These are phyloP conservation scores for Agrocybe chaxingu DNA, from an alignment of 768 basidiomycete species.

Conservation along the genomic window DNA sequence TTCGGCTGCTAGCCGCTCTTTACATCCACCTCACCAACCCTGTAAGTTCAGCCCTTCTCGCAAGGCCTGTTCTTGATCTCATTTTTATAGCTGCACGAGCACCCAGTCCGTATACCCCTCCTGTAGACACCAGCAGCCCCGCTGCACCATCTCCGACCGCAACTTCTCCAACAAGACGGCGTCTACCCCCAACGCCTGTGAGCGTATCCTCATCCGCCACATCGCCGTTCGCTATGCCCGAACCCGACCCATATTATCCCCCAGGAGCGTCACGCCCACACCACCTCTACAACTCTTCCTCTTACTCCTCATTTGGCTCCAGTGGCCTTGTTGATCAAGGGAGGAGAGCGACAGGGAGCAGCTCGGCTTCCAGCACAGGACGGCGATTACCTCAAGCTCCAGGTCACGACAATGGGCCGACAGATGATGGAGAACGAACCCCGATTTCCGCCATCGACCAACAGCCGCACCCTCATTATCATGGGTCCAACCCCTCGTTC, in stretches of 20 bases:
- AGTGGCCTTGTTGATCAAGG: constrained; percentile 15
- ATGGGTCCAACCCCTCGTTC: constrained; percentile 10
- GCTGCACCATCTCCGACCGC: constrained; percentile 20
- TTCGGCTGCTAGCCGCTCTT: constrained; percentile 5
- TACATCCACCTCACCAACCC: constrained; percentile 5
- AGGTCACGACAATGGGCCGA: constrained; percentile 9
- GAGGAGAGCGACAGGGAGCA: constrained; percentile 13
- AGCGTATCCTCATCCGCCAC: constrained; percentile 24
- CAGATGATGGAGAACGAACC: constrained; percentile 13
- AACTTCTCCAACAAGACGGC: constrained; percentile 28
- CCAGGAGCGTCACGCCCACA: constrained; percentile 18
- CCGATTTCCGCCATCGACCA: constrained; percentile 13
- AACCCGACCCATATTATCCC: constrained; percentile 38
- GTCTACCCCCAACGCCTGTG: constrained; percentile 44
- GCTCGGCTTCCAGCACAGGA: constrained; percentile 8
- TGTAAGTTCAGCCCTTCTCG: constrained; percentile 7
- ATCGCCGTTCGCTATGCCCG: constrained; percentile 35
- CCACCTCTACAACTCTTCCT: constrained; percentile 20
- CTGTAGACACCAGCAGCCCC: constrained; percentile 11
- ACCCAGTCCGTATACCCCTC: constrained; percentile 16
- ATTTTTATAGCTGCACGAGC: constrained; percentile 11
- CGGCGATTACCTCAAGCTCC: constrained; percentile 20
- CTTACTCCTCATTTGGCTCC: constrained; percentile 20
- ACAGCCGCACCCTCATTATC: constrained; percentile 1
- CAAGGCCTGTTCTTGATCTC: background rate